Base-by-base conservation (phyloP, 176 grass and related monocot species). In the Thinopyrum elongatum region DNA sequence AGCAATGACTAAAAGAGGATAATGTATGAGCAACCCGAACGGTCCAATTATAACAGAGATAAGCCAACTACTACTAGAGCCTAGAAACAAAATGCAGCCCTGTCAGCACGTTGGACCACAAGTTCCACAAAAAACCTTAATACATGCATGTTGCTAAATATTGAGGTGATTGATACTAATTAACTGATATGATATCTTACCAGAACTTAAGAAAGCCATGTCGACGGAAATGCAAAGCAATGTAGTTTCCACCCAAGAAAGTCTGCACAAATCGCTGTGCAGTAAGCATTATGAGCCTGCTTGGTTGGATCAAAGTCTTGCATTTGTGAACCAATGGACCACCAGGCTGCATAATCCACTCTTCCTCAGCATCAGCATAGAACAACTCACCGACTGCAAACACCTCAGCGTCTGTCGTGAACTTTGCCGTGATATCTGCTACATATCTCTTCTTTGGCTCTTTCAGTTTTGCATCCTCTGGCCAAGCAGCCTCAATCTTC, bases 151-250 rank as follows among this genome's bases (percentile, higher is more conserved):
- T 85, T 78, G 44, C 73, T 28, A 41, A 62, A 78, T 33, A 60
- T 63, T 1, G 31, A 85, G 46, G 17, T 69, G 83, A 8, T 4
- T 53, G n/a, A 17, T 49, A 83, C 21, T 23, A 79, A 68, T 12
- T 2, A 38, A 83, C 2, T 47, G 44, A 23, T 68, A 2, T 47
- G 44, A 23, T 67, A 82, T 35, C 84, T 80, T 83, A 97, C 94
- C 94, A 98, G 86, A 98, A 98, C 73, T 95, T 95, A 13, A 98
- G 90, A 85, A 92, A 98, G 14, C 96, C 96, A 86, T 95, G 96
- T 23, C 96, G 88, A 35, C 96, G 90, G 66, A 98, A 98, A 90
- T 98, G 96, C 80, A 98, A 89, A 51, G 93, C 93, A n/a, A 98
- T 83, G 65, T 94, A 98, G 87, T 98, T 95, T 33, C 84, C 86